Base-by-base conservation (phyloP, 768 basidiomycete species). In the Lentinula detonsa region DNA sequence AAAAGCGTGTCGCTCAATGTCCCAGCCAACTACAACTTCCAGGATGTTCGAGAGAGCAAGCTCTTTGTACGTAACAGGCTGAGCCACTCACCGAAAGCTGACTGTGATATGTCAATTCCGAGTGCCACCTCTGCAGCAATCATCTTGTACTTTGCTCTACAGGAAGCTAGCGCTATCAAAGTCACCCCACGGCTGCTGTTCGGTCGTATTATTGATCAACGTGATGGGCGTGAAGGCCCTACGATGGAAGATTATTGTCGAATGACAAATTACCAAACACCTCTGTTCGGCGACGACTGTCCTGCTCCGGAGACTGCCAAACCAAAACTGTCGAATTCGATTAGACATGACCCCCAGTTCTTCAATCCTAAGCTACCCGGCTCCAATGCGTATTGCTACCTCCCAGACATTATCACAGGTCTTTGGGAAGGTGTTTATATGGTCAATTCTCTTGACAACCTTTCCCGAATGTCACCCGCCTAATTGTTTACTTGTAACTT, bases 381-480 rank as follows among this genome's bases (percentile, higher is more conserved):
- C 39, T 42, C 66, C 62, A 69, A 70, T 60, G 65, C 63, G n/a
- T 66, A 68, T 53, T 64, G 68, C 28, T 77, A 76, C 65, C 66
- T 72, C 65, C 77, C 78, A 42, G 82, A 82, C 16, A 69, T 75
- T 37, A 73, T 87, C 59, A 74, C 81, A 33, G 85, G 84, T 3
- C 66, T 80, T 61, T 87, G 86, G 86, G 80, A 86, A 71, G 86
- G 86, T 1, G 75, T 74, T 51, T 83, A 78, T 67, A 82, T 82
- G 81, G 86, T 85, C 64, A 45, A 37, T 28, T 31, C 16, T n/a
- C 2, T 6, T n/a, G 18, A 40, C 21, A 9, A 15, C 21, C 11
- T 28, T 50, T 54, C 64, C 59, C 52, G 42, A 52, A 43, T 46
- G 15, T 48, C 7, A 23, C 31, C 23, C 45, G 52, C 55, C n/a